Conservation (phyloP, 306 rosid genomes). For the Medicago arabica region DNA sequence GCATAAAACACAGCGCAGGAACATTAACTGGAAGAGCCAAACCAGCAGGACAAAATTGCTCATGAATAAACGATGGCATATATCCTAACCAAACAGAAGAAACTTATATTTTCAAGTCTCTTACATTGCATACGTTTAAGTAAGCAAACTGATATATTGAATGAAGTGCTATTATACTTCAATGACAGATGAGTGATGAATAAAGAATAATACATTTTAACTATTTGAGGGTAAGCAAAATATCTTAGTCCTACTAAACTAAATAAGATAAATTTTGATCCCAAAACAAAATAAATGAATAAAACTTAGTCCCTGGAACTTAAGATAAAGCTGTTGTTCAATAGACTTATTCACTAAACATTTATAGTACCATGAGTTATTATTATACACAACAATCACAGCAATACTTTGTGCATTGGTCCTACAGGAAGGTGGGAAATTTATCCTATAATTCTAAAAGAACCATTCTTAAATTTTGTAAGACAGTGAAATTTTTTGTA, state of each 20-base stretch:
- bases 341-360: background rate
- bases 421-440: background rate
- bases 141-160: background rate
- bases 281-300: background rate
- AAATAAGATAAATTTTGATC: background rate
- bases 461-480: background rate
- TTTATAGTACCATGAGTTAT: background rate
- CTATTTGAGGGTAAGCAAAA: background rate
- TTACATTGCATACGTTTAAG: background rate
- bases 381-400: background rate
- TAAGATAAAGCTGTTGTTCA: too few relatives aligned
- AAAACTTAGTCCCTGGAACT: too few relatives aligned
- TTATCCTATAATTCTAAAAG: background rate
- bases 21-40: too few relatives aligned
- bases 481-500: background rate
- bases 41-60: background rate
- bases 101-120: background rate
- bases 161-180: conserved; percentile 50
- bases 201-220: background rate
- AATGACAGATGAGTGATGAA: conserved; percentile 49
- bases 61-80: background rate
- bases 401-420: background rate
- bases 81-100: background rate
- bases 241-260: background rate
- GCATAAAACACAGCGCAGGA: too few relatives aligned